Conservation (phyloP, 257 asterid species). For the Pogostemon cablin region DNA sequence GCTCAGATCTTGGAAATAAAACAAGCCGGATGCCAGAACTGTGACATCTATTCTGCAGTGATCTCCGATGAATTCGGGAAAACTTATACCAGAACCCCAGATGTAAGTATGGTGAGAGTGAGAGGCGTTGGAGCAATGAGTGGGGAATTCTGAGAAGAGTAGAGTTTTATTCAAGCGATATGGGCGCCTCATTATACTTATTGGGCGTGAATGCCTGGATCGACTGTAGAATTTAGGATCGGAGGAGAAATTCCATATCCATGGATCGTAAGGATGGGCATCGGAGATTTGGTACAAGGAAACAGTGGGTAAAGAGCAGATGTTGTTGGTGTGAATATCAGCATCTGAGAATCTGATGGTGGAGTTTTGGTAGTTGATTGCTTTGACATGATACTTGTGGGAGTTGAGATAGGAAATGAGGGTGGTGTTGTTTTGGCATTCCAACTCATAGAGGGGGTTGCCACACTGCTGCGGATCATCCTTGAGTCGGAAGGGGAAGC, state of each 20-base stretch:
- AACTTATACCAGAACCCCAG: no score
- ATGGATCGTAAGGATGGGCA: neutral
- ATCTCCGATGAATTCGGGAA: no score
- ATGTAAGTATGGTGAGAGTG: no score
- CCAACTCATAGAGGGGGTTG: neutral
- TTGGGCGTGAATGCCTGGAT: no score
- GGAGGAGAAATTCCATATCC: no score
- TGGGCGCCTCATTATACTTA: no score
- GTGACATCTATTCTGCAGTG: neutral
- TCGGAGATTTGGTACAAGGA: neutral
- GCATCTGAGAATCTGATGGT: slow-evolving; percentile 36
- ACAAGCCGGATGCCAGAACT: neutral
- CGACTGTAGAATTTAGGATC: no score
- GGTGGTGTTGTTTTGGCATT: no score
- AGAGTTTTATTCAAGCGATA: no score
- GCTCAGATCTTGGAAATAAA: neutral
- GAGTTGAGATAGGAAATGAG: neutral
- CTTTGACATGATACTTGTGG: neutral
- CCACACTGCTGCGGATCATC: neutral
- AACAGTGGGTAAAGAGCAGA: neutral
- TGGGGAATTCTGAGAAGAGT: no score
- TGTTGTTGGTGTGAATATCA: neutral
- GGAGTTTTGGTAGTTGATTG: neutral
- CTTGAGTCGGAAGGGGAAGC: neutral
- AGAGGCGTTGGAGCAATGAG: no score